A percentile compares a stretch with the other conserved stretches of the same genome.
These are phyloP conservation scores for Talaromyces thailandensis DNA, from an alignment of 495 filamentous ascomycete species.

Conservation along the genomic window DNA sequence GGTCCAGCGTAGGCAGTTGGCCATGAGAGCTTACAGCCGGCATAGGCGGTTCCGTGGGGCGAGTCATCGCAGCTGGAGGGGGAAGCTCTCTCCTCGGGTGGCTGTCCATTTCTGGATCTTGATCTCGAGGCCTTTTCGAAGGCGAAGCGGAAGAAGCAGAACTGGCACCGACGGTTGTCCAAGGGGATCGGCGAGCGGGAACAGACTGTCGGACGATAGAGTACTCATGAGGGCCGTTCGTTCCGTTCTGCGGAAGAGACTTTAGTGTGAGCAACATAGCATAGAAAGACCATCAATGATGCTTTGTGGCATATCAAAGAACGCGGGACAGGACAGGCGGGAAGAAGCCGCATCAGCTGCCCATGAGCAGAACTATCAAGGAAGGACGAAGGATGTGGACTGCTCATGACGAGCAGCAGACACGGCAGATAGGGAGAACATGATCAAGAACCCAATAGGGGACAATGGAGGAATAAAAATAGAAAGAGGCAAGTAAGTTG, in stretches of 20 bases:
- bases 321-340: background rate
- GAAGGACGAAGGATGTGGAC: background rate
- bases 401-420: background rate
- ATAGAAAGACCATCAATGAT: background rate
- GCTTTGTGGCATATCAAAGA: background rate
- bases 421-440: background rate
- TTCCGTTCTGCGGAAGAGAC: conserved; percentile 27
- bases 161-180: conserved; percentile 9
- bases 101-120: conserved; percentile 22
- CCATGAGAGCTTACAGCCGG: conserved; percentile 27
- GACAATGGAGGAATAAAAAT: background rate
- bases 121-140: conserved; percentile 12
- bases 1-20: conserved; percentile 52
- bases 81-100: conserved; percentile 28
- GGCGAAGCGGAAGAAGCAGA: conserved; percentile 13
- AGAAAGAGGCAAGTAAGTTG: background rate
- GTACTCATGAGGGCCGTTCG: conserved; percentile 32
- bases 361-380: background rate
- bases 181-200: conserved; percentile 23
- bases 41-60: conserved; percentile 23
- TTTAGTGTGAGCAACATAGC: conserved; percentile 37
- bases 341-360: background rate
- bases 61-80: conserved; percentile 26
- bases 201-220: conserved; percentile 23
- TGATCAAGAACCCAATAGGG: background rate